These are phyloP conservation scores for Aspergillus heteromorphus DNA, from an alignment of 495 filamentous ascomycete genomes.

Conservation along the genomic window DNA sequence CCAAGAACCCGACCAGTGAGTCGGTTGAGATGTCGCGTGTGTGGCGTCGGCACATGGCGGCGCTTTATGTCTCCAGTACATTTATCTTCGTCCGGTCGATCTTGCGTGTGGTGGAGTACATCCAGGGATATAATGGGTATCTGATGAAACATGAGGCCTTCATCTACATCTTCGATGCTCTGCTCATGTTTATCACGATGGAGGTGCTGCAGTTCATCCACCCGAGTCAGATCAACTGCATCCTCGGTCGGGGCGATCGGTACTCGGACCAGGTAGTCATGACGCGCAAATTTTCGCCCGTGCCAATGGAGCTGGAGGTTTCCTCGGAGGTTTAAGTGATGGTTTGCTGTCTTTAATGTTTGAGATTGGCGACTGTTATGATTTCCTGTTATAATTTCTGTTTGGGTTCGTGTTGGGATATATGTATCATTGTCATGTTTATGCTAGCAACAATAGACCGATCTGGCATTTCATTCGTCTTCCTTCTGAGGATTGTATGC, in stretches of 20 bases:
- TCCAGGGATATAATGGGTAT: conserved; percentile 48
- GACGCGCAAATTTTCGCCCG: neutral
- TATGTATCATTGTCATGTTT: no score
- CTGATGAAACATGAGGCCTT: conserved; percentile 52
- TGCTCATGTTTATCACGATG: conserved; percentile 43
- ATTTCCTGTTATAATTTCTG: no score
- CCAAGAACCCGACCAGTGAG: conserved; percentile 16
- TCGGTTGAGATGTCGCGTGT: conserved; percentile 17
- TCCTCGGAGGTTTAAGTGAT: neutral
- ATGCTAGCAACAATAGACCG: no score
- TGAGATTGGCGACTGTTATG: neutral
- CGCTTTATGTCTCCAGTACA: conserved; percentile 47
- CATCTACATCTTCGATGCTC: conserved; percentile 58
- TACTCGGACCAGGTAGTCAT: neutral
- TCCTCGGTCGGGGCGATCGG: neutral
- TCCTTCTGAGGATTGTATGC: no score
- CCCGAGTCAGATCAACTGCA: conserved; percentile 1
- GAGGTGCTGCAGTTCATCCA: neutral
- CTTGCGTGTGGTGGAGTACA: conserved; percentile 59
- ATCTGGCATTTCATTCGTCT: no score
- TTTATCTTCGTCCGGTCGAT: conserved; percentile 58
- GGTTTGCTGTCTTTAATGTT: neutral
- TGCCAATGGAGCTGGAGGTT: neutral
- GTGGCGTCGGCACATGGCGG: conserved; percentile 49
- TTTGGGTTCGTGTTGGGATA: no score